These are phyloP conservation scores for Oleoguttula mirabilis DNA, from an alignment of 495 filamentous ascomycete genomes.

Conservation along the genomic window DNA sequence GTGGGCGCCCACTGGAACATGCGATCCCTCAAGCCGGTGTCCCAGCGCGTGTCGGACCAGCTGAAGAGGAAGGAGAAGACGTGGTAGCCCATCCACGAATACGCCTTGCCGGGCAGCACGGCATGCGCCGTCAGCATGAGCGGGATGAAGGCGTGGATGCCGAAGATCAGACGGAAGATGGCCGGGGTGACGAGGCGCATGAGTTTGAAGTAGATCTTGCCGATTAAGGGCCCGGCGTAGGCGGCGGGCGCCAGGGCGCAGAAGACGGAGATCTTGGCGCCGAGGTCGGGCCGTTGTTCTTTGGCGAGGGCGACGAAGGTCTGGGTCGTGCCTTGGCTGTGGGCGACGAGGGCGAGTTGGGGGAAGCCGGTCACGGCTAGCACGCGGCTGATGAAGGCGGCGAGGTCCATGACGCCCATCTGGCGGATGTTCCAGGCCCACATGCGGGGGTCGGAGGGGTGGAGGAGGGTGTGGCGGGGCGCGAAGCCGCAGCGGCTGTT, in stretches of 20 bases:
- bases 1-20: slow-evolving; percentile 90
- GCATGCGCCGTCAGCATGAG: slow-evolving; percentile 82
- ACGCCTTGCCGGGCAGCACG: slow-evolving; percentile 50
- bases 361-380: slow-evolving; percentile 71
- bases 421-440: slow-evolving; percentile 96
- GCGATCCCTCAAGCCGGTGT: slow-evolving; percentile 62
- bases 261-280: slow-evolving; percentile 75
- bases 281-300: slow-evolving; percentile 81
- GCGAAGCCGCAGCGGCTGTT: slow-evolving; percentile 86
- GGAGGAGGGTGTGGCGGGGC: slow-evolving; percentile 60
- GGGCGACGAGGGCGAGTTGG: slow-evolving; percentile 71
- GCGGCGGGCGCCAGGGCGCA: slow-evolving; percentile 86
- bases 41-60: slow-evolving; percentile 83
- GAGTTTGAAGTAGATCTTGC: slow-evolving; percentile 84
- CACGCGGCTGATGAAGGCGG: slow-evolving; percentile 75
- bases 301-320: slow-evolving; percentile 84
- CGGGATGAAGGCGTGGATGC: slow-evolving; percentile 90
- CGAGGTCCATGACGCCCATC: slow-evolving; percentile 85
- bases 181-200: slow-evolving; percentile 66
- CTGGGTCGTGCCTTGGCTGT: slow-evolving; percentile 87
- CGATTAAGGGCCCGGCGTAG: slow-evolving; percentile 78
- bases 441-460: slow-evolving; percentile 73
- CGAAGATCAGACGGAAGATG: slow-evolving; percentile 74
- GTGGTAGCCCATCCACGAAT: slow-evolving; percentile 76
- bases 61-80: slow-evolving; percentile 86